Evolutionary conservation across 2,329 filamentous ascomycete species (phyloP), one percentile per base, ranked within the genome.

Genomic region (Waltergamsia citrina): DNA sequence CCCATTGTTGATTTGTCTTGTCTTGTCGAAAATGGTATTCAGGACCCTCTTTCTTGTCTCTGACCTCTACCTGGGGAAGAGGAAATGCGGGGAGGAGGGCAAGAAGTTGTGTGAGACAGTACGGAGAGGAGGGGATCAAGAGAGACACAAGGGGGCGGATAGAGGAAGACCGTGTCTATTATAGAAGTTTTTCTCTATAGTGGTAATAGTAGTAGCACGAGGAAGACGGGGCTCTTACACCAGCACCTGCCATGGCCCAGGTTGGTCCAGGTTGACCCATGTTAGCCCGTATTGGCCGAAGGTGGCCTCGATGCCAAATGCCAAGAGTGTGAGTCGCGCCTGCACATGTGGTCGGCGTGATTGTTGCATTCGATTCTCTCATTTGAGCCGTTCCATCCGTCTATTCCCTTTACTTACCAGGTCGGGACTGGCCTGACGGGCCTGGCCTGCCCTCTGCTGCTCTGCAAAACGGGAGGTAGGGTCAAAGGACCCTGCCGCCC

Each of bases 91-190:
- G 8, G 14, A 9, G 26, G 28, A 30, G 28, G 28, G 23, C 8
- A n/a, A 6, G 25, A 7, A n/a, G 25, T n/a, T 27, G 28, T 17
- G 28, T 30, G 28, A 30, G 28, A 30, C 28, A 30, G 16, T 11
- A 17, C 11, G 14, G 15, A 17, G n/a, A n/a, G 7, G 28, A 17
- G 28, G 28, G 17, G 28, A 17, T 17, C 15, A 17, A 17, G 28
- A 17, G 28, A 17, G 17, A 17, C 8, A 30, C 15, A 17, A 17
- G 28, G 16, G 7, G 28, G 17, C 17, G 14, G 28, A 16, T 5
- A n/a, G 28, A 7, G 28, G 14, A 29, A 7, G 26, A 9, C 10
- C 10, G 26, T 15, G 26, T 24, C n/a, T 24, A 24, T 24, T 8
- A 27, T n/a, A n/a, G n/a, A n/a, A n/a, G n/a, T n/a, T n/a, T n/a